Evolutionary conservation across 441 rosid species (phyloP).

Genomic region (Macaranga tanarius): DNA sequence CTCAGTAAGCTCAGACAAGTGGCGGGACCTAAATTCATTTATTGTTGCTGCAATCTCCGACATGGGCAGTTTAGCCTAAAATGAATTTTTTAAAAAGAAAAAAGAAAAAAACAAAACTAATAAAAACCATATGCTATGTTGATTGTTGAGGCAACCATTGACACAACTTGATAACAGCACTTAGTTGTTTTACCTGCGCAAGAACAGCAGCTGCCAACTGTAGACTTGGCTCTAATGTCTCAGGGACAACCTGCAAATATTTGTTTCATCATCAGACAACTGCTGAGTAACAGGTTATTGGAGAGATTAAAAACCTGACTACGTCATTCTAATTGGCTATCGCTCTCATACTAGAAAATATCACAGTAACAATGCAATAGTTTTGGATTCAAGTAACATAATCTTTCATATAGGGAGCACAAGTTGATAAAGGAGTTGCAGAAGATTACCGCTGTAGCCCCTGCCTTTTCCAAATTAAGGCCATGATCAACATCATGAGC

Average conservation of each 20-base stretch:
- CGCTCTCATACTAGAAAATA: not conserved
- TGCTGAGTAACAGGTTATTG: not conserved
- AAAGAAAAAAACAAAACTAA: not conserved
- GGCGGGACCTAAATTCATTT: constrained; percentile 91
- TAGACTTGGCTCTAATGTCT: constrained; percentile 95
- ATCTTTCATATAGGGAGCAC: not conserved
- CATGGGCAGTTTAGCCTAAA: constrained; percentile 79
- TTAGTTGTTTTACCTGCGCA: constrained; percentile 63
- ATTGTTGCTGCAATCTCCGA: constrained; percentile 90
- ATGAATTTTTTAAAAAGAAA: not conserved
- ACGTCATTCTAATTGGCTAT: not conserved
- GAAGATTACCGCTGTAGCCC: constrained; percentile 88
- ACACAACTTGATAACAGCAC: not conserved
- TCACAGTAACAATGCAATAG: constrained; percentile 5
- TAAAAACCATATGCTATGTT: not conserved
- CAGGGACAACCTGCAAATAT: constrained; percentile 83
- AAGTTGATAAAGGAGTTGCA: constrained; percentile 15
- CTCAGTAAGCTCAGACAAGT: constrained; percentile 89
- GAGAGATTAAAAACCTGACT: not conserved
- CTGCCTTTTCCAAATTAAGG: constrained; percentile 92
- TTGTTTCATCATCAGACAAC: constrained; percentile 10
- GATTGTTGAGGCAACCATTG: not conserved
- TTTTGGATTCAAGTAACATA: not conserved
- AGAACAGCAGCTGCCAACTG: constrained; percentile 99
- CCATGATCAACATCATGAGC: constrained; percentile 99